These are phyloP conservation scores for Hermanozyma aechmeae DNA, from an alignment of 805 yeast genomes.

Conservation along the genomic window DNA sequence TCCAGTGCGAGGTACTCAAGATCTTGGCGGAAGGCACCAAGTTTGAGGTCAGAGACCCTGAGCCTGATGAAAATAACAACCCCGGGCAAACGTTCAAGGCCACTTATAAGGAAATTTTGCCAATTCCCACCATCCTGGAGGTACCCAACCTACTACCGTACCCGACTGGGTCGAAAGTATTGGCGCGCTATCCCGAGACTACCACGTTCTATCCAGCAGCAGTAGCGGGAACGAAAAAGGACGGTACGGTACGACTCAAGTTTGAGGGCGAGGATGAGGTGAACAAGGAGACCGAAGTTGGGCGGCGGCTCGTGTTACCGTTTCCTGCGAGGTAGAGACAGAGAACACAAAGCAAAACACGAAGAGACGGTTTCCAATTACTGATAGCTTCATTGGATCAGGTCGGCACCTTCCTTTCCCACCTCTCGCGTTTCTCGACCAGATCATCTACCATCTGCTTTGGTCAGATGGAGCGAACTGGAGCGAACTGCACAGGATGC, in stretches of 20 bases:
- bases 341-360: too few species aligned
- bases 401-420: too few species aligned
- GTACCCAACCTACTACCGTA: conserved; percentile 39
- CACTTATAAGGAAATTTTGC: conserved; percentile 65
- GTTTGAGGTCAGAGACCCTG: conserved; percentile 94
- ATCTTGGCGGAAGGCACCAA: conserved; percentile 61
- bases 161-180: conserved; percentile 70
- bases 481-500: too few species aligned
- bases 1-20: conserved; percentile 82
- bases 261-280: conserved; percentile 98
- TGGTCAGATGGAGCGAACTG: too few species aligned
- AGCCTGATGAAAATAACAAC: conserved; percentile 88
- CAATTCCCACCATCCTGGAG: conserved; percentile 51
- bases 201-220: conserved; percentile 95
- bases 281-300: conserved; percentile 90
- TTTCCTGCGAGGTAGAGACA: conserved; percentile 44
- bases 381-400: too few species aligned
- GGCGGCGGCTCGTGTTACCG: conserved; percentile 73
- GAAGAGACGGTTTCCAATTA: too few species aligned
- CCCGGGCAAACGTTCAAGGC: conserved; percentile 83
- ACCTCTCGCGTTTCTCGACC: too few species aligned
- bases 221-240: conserved; percentile 68
- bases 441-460: too few species aligned
- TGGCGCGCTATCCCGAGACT: conserved; percentile 95
- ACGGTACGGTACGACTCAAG: conserved; percentile 66